Evolutionary conservation across 805 yeast species (phyloP), one percentile per base, ranked within the genome.

Genomic region (Pichia scutulata): DNA sequence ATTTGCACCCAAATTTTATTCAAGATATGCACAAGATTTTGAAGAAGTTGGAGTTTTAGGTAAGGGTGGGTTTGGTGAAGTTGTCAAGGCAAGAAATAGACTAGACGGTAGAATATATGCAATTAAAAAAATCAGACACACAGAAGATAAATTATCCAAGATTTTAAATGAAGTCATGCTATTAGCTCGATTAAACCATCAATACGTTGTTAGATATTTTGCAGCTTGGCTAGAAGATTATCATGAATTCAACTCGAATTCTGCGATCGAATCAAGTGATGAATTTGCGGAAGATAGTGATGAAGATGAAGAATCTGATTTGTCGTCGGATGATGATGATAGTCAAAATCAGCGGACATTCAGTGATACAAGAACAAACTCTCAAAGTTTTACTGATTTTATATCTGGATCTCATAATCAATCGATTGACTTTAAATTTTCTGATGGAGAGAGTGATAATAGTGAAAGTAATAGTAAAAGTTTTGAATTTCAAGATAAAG

Each of bases 141-240:
- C 84, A 2, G 85, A 86, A 45, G 83, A 86, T 58, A 84, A 86
- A 57, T 71, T 93, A 41, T 82, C 95, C 23, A 79, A 85, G 5
- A 84, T 93, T 52, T 70, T 93, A 50, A 89, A 86, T 53, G 99
- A 93, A 61, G 99, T 93, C 0, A 82, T 90, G 78, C 76, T 95
- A 12, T 74, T 93, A 57, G 96, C 98, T 2, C 75, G 98, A 53
- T 72, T 93, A 48, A 92, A 90, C 59, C 97, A 93, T 62, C 97
- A 90, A 63, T 92, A 89, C 64, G 97, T 93, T 40, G 99, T 93
- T 4, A 72, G 99, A 50, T 93, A 93, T 67, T 93, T 87, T 67
- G 95, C 97, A 3, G 96, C 97, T 0, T 93, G 99, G 99, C 77
- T 92, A 6, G 97, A 90, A 62, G 95, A 88, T 49, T 83, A 82